A percentile compares a stretch with the other conserved stretches of the same genome.
Conservation (phyloP, 1,284 basidiomycete genomes). For the Schizopora paradoxa region DNA sequence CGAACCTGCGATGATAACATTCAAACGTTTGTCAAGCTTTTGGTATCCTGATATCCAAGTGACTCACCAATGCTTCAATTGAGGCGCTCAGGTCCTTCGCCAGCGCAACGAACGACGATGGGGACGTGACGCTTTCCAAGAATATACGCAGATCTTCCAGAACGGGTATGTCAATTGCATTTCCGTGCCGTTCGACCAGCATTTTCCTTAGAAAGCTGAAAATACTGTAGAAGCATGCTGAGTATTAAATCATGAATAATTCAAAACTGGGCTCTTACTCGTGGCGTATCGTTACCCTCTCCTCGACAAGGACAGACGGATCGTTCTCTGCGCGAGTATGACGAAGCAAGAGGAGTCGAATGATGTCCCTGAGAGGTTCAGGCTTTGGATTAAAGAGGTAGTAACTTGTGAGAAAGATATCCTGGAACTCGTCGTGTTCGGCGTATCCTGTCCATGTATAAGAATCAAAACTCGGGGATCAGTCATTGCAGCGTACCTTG, state of each 20-base stretch:
- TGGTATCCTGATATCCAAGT: not conserved
- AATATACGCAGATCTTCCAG: constrained; percentile 14
- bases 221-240: constrained; percentile 2
- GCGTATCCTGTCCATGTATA: not conserved
- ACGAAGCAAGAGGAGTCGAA: constrained; percentile 12
- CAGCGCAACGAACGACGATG: not conserved
- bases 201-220: constrained; percentile 11
- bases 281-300: constrained; percentile 8
- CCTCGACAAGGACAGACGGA: constrained; percentile 1
- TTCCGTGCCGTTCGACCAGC: constrained; percentile 11
- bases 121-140: constrained; percentile 5
- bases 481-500: too few species aligned
- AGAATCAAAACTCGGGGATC: not conserved
- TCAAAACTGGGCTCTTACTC: constrained; percentile 10
- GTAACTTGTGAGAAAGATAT: constrained; percentile 26
- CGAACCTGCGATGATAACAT: not conserved
- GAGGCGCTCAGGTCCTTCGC: constrained; percentile 13
- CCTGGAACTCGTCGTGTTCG: constrained; percentile 26
- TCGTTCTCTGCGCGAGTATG: constrained; percentile 9
- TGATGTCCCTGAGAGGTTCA: constrained; percentile 14
- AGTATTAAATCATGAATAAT: too few species aligned
- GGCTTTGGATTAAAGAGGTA: constrained; percentile 15
- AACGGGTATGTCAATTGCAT: constrained; percentile 8
- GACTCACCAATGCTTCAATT: constrained; percentile 24
- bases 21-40: not conserved